Evolutionary conservation across 78 protist genomes (phyloP), one percentile per base, ranked within the genome.

Genomic region (Neovahlkampfia damariscottae): DNA sequence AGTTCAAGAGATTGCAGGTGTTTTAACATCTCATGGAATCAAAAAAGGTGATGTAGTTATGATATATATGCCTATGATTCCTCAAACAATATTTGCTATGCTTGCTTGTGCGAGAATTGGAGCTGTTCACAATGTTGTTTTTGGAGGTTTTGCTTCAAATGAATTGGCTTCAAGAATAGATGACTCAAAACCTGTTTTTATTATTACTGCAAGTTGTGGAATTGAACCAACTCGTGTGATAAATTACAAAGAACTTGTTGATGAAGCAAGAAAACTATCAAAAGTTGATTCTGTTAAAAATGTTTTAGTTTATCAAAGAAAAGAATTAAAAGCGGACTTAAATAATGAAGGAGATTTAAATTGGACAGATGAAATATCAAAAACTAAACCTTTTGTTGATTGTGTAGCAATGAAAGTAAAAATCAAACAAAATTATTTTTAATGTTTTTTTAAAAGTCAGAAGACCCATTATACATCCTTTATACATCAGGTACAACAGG

Each of bases 401-500:
- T n/a, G n/a, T n/a, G n/a, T n/a, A n/a, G n/a, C n/a, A n/a, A n/a
- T n/a, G n/a, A n/a, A n/a, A n/a, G n/a, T n/a, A n/a, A n/a, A n/a
- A n/a, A n/a, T n/a, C n/a, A n/a, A n/a, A n/a, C n/a, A n/a, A n/a
- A n/a, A n/a, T n/a, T n/a, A n/a, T n/a, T n/a, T n/a, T n/a, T n/a
- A n/a, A n/a, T n/a, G n/a, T n/a, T n/a, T n/a, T n/a, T n/a, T n/a
- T n/a, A n/a, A n/a, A n/a, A n/a, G n/a, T n/a, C 88, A 0, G 69
- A 70, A 30, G 89, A 91, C 75, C 93, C 96, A 34, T 78, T 87
- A 3, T 95, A 86, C 79, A 67, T 89, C 5, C 78, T 95, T 39
- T 92, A 90, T 83, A 95, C 98, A 1, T 81, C 90, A 10, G 96
- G 96, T 10, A 85, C 93, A 4, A 89, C 93, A 2, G 91, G 92